Evolutionary conservation across 495 filamentous ascomycete species (phyloP).

Genomic region (Echria macrotheca): DNA sequence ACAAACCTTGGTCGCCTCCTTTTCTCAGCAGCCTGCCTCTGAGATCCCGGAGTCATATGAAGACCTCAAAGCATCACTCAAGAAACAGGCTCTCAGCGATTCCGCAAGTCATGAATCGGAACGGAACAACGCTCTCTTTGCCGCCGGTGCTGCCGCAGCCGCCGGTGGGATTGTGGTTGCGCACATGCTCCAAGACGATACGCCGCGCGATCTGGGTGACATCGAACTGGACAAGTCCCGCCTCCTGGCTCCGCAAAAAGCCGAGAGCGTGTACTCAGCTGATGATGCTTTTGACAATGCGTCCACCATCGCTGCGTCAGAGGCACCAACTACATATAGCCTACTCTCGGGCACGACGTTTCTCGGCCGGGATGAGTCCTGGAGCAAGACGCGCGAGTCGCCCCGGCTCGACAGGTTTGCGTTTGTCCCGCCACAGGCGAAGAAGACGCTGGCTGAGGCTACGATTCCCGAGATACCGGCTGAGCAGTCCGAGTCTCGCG

Average conservation of each 20-base stretch:
- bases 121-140: background rate
- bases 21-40: background rate
- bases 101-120: conserved; percentile 1
- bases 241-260: conserved; percentile 7
- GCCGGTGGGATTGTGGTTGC: conserved; percentile 22
- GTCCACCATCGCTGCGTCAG: conserved; percentile 28
- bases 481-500: background rate
- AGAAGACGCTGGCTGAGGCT: conserved; percentile 1
- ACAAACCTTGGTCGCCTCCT: conserved; percentile 8
- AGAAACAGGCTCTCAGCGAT: background rate
- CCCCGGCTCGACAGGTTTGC: conserved; percentile 7
- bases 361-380: conserved; percentile 6
- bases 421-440: conserved; percentile 5
- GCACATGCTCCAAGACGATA: conserved; percentile 18
- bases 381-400: background rate
- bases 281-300: conserved; percentile 24
- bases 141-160: conserved; percentile 11
- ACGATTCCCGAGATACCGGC: conserved; percentile 7
- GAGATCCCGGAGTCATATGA: conserved; percentile 5
- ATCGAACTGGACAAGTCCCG: conserved; percentile 14
- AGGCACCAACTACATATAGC: conserved; percentile 21
- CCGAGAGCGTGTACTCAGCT: conserved; percentile 20
- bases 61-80: conserved; percentile 7
- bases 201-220: conserved; percentile 4
- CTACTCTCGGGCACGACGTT: conserved; percentile 23